phyloP scores from a whole-genome alignment of 495 filamentous ascomycete species.

The Delitschia confertaspora region DNA sequence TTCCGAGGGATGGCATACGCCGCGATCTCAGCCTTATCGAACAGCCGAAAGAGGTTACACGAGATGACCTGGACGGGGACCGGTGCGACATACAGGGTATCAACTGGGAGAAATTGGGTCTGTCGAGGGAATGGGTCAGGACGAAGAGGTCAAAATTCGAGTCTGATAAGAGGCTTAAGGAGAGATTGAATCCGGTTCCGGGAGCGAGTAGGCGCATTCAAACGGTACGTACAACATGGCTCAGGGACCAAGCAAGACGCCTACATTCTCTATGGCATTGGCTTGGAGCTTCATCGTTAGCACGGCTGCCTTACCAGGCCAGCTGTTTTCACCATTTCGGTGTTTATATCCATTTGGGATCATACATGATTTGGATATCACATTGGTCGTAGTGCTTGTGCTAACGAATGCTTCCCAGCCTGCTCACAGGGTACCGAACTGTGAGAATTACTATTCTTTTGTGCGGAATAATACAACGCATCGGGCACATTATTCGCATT shows the following conservation, averaged over 20 bases:
- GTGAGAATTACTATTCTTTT: conserved; percentile 58
- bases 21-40: neutral
- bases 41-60: conserved; percentile 34
- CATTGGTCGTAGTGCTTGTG: no score
- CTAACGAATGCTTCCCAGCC: no score
- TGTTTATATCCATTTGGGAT: no score
- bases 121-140: conserved; percentile 50
- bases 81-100: conserved; percentile 70
- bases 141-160: conserved; percentile 36
- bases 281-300: no score
- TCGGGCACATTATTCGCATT: conserved; percentile 63
- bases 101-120: conserved; percentile 58
- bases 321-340: no score
- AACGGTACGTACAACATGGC: no score
- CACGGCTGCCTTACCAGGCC: no score
- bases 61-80: conserved; percentile 48
- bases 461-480: conserved; percentile 58
- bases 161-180: neutral
- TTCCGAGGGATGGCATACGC: neutral
- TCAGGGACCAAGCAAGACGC: neutral
- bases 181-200: no score
- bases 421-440: conserved; percentile 32
- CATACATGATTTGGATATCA: no score
- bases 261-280: neutral
- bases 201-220: no score